Conservation (phyloP, 208 protist species). For the Blastocrithidia nonstop region DNA sequence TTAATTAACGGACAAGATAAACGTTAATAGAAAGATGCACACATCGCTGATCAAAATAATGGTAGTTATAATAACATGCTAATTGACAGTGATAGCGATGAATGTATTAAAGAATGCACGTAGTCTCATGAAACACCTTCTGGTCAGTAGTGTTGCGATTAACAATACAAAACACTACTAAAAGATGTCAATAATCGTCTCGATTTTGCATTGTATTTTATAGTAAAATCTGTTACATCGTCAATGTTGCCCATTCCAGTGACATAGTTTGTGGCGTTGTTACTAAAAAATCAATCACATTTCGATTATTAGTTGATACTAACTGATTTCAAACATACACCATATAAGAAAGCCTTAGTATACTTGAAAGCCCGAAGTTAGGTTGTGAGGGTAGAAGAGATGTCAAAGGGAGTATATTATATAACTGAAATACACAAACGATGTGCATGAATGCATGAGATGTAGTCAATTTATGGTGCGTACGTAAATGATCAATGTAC, state of each 20-base stretch:
- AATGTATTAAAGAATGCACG: no score
- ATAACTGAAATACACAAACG: conserved; percentile 25
- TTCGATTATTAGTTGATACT: conserved; percentile 8
- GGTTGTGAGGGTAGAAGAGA: conserved; percentile 26
- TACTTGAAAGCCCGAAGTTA: conserved; percentile 25
- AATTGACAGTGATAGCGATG: no score
- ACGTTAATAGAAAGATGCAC: no score
- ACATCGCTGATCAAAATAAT: no score
- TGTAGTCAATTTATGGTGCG: no score
- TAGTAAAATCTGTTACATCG: conserved; percentile 11
- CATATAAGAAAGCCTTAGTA: conserved; percentile 40
- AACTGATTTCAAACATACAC: conserved; percentile 55
- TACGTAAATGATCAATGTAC: no score
- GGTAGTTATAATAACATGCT: no score
- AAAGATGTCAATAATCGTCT: no score
- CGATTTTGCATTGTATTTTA: conserved; percentile 47
- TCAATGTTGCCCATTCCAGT: conserved; percentile 39
- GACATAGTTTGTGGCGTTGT: conserved; percentile 33
- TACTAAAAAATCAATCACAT: conserved; percentile 28
- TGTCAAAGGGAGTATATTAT: conserved; percentile 19
- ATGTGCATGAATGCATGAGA: conserved; percentile 12
- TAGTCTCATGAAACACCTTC: no score
- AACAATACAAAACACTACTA: no score
- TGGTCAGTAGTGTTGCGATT: no score
- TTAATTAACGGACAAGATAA: no score